phyloP scores from a whole-genome alignment of 371 early-diverging fungal genomes.

The Mortierella sp. region DNA sequence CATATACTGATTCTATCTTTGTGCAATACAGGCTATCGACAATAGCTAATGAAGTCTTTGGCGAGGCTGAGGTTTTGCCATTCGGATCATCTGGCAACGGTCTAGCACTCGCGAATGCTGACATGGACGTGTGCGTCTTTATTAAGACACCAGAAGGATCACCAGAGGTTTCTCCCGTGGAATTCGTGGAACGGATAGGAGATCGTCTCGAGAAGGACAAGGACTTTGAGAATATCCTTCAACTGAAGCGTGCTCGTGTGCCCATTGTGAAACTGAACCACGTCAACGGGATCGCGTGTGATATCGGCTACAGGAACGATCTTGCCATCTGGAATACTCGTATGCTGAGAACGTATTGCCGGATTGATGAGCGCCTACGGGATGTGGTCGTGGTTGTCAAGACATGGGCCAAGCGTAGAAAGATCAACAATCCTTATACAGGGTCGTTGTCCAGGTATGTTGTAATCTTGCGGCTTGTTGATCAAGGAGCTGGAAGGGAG shows the following conservation, averaged over 20 bases:
- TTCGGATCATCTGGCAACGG: constrained; percentile 57
- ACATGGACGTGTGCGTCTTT: constrained; percentile 57
- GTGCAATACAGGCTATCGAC: constrained; percentile 19
- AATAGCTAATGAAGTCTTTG: constrained; percentile 43
- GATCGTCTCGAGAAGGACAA: constrained; percentile 32
- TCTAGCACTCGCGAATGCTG: constrained; percentile 54
- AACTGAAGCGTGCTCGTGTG: constrained; percentile 56
- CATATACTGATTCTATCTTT: background rate
- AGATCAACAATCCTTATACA: constrained; percentile 70
- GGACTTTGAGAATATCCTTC: constrained; percentile 46
- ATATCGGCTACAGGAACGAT: constrained; percentile 84
- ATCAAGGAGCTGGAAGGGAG: no score
- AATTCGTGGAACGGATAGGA: constrained; percentile 55
- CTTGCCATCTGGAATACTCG: constrained; percentile 80
- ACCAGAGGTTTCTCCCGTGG: constrained; percentile 35
- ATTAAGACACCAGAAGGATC: constrained; percentile 24
- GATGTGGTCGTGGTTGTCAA: constrained; percentile 78
- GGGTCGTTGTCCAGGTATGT: constrained; percentile 46
- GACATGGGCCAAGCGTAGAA: constrained; percentile 80
- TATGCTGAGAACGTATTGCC: constrained; percentile 77
- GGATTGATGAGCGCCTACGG: constrained; percentile 78
- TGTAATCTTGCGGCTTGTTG: no score
- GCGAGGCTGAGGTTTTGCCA: constrained; percentile 48
- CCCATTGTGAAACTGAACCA: constrained; percentile 62
- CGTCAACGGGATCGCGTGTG: constrained; percentile 69